Percentiles rank a stretch among this genome's conserved stretches.
These are phyloP conservation scores for Phytophthora litchii DNA, from an alignment of 352 stramenopile species.

Conservation along the genomic window DNA sequence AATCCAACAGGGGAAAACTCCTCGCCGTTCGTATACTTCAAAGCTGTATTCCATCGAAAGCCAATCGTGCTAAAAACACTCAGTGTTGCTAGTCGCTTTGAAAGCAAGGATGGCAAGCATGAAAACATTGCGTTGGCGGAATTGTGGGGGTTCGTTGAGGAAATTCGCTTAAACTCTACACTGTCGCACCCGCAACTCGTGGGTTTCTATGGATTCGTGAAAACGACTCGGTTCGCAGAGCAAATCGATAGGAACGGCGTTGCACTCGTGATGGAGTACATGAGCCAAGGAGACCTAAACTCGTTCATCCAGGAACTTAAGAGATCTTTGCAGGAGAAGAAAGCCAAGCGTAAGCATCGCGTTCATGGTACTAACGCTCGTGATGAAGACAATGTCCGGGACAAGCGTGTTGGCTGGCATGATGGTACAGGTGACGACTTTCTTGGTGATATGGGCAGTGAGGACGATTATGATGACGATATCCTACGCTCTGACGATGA, in stretches of 20 bases:
- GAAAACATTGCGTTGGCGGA: background rate
- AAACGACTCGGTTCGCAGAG: constrained; percentile 2
- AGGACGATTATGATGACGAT: constrained; percentile 16
- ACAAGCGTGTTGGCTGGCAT: constrained; percentile 22
- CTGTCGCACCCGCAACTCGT: constrained; percentile 39
- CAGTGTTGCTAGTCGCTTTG: background rate
- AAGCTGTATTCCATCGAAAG: constrained; percentile 28
- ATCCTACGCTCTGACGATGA: constrained; percentile 6
- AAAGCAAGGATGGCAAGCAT: background rate
- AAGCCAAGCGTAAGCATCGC: background rate
- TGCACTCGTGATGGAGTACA: constrained; percentile 48
- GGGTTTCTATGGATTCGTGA: constrained; percentile 36
- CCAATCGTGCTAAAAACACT: constrained; percentile 29
- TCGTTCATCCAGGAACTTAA: constrained; percentile 44
- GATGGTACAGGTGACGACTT: constrained; percentile 6
- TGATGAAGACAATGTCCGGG: background rate
- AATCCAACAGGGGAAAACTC: constrained; percentile 5
- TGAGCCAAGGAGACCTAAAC: constrained; percentile 45
- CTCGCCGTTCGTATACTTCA: constrained; percentile 36
- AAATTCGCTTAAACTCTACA: constrained; percentile 35
- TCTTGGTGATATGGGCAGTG: background rate
- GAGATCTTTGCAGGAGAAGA: constrained; percentile 12
- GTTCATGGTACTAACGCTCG: too few species aligned
- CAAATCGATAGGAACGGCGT: constrained; percentile 18
- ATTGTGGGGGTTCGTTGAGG: constrained; percentile 30